A percentile compares a stretch with the other conserved stretches of the same genome.
phyloP scores from a whole-genome alignment of 2,329 filamentous ascomycete species.

The Pseudogymnoascus verrucosus region DNA sequence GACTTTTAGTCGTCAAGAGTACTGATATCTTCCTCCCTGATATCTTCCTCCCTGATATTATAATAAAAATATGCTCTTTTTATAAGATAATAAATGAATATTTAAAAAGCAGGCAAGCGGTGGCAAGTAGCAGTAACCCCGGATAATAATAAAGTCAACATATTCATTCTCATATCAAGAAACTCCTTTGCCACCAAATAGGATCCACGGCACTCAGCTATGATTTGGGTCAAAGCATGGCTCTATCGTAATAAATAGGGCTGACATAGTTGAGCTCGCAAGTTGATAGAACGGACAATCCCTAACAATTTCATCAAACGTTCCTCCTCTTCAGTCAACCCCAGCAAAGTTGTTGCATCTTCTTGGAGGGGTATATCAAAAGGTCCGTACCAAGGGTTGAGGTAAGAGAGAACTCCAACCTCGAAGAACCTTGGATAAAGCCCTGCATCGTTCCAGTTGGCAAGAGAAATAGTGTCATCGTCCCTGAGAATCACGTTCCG shows the following conservation, averaged over 20 bases:
- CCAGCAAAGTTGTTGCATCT: slow-evolving; percentile 12
- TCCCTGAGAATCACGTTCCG: slow-evolving; percentile 23
- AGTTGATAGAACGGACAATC: slow-evolving; percentile 10
- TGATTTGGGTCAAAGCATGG: neutral
- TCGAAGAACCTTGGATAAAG: slow-evolving; percentile 23
- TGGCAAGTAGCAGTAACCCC: neutral
- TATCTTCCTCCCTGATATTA: neutral
- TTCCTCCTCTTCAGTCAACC: slow-evolving; percentile 21
- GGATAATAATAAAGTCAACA: neutral
- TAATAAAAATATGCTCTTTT: neutral
- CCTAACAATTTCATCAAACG: slow-evolving; percentile 17
- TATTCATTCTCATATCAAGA: neutral
- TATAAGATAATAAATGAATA: neutral
- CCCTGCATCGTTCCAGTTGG: slow-evolving; percentile 22
- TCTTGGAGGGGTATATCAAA: slow-evolving; percentile 16
- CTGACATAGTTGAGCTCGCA: too few species aligned
- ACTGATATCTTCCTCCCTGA: too few species aligned
- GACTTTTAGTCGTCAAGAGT: neutral
- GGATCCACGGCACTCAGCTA: neutral
- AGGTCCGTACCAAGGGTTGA: slow-evolving; percentile 13
- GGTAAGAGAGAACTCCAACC: slow-evolving; percentile 16
- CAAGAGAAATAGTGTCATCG: slow-evolving; percentile 19
- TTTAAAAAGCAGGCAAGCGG: neutral
- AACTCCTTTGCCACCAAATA: neutral
- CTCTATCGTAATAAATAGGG: neutral